Base-by-base conservation (phyloP, 1,139 yeast species). In the Kodamaea sp. region DNA sequence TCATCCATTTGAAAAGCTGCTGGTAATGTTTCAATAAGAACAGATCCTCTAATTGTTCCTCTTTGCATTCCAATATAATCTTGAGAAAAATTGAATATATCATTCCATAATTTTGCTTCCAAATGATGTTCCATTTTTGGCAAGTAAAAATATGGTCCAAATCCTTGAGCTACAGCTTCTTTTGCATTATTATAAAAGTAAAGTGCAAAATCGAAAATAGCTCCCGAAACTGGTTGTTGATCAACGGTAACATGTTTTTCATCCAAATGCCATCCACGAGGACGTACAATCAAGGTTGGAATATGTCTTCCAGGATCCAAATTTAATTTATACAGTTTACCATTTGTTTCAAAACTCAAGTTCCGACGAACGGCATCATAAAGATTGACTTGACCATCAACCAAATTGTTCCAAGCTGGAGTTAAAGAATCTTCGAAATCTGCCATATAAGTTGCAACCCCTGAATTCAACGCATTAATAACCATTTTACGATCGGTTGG, bases 361-460 rank as follows among this genome's bases (percentile, higher is more conserved):
- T 81, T 75, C 54, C 81, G 75, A 64, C 92, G 75, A 39, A 83
- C 76, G 29, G 89, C 97, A 60, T 92, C 97, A 66, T 80, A 89
- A 56, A 92, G 72, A 65, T 92, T 90, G 50, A 85, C 88, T 69
- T 92, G 98, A 42, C 97, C 98, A 40, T 73, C 78, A 45, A 86
- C 79, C 73, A 87, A 76, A 65, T 88, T 89, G 52, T 67, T 67
- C 97, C 97, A 92, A 27, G 97, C 90, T 52, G 98, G 98, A 27
- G 97, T 83, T 54, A 89, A 81, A 26, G 96, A 87, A 67, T 89
- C 97, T 65, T 89, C 97, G 54, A 89, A 86, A 67, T 89, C 97
- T 34, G 94, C 83, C 97, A 89, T 89, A 64, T 89, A 89, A 36
- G 96, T 87, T 58, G 85, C 88, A 34, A 89, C 96, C 42, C 79